phyloP scores from a whole-genome alignment of 768 basidiomycete genomes.

The Saitozyma podzolica region DNA sequence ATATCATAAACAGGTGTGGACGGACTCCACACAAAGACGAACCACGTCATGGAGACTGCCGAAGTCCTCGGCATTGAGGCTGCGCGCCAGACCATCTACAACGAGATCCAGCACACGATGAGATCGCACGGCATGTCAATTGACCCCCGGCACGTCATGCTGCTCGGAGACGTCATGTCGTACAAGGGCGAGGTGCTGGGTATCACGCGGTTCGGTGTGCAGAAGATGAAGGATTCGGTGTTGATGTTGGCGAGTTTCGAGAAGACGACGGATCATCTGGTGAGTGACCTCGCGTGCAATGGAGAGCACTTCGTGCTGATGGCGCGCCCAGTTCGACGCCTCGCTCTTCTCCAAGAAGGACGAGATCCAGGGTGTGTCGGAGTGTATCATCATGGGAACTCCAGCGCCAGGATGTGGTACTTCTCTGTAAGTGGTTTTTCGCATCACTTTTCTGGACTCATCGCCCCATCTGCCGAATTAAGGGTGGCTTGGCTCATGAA shows the following conservation, averaged over 20 bases:
- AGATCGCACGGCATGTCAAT: conserved; percentile 95
- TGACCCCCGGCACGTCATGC: conserved; percentile 97
- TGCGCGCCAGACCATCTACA: conserved; percentile 87
- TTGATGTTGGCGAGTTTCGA: conserved; percentile 99
- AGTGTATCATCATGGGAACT: conserved; percentile 99
- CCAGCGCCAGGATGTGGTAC: conserved; percentile 92
- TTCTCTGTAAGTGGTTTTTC: conserved; percentile 65
- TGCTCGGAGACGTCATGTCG: conserved; percentile 96
- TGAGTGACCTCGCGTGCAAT: too few species aligned
- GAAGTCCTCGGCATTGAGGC: conserved; percentile 98
- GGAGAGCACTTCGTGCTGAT: too few species aligned
- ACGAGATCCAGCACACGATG: conserved; percentile 98
- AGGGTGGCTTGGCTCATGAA: conserved; percentile 8
- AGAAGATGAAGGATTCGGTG: conserved; percentile 96
- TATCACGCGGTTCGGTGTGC: conserved; percentile 97
- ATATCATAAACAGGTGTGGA: conserved; percentile 67
- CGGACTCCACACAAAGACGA: conserved; percentile 87
- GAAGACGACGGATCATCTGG: conserved; percentile 96
- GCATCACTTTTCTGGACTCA: not conserved
- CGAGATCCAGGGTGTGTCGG: conserved; percentile 91
- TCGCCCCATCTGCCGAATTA: not conserved
- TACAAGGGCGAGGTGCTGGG: conserved; percentile 99
- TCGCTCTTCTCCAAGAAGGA: conserved; percentile 95
- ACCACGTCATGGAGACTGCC: conserved; percentile 94
- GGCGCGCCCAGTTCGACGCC: conserved; percentile 69